A percentile compares a stretch with the other conserved stretches of the same genome.
phyloP scores from a whole-genome alignment of 2,329 filamentous ascomycete genomes.

The Ceratocystis smalleyi region DNA sequence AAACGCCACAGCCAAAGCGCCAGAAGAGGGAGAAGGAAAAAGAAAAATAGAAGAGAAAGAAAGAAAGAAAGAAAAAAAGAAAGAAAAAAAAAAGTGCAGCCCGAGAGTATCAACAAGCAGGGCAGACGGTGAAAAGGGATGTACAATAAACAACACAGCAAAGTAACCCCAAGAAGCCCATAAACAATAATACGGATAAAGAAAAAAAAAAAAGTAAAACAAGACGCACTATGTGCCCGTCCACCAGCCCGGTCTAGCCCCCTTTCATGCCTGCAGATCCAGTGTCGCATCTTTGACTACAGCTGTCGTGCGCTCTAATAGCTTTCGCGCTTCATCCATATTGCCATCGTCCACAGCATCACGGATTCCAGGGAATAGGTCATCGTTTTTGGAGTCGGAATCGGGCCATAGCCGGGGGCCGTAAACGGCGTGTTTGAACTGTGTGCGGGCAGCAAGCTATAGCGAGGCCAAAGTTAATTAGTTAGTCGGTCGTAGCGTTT shows the following conservation, averaged over 20 bases:
- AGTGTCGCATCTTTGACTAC: slow-evolving; percentile 48
- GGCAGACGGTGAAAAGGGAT: background rate
- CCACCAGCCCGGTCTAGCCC: background rate
- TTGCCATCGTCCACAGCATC: slow-evolving; percentile 61
- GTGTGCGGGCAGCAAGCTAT: slow-evolving; percentile 68
- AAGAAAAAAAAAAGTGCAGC: background rate
- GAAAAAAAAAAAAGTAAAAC: background rate
- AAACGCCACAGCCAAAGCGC: background rate
- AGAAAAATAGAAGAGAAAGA: background rate
- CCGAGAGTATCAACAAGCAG: background rate
- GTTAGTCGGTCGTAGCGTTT: slow-evolving; percentile 7
- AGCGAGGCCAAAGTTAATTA: slow-evolving; percentile 16
- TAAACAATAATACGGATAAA: background rate
- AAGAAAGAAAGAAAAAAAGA: background rate
- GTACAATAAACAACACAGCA: slow-evolving; percentile 5
- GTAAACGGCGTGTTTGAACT: slow-evolving; percentile 88
- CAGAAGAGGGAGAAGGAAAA: slow-evolving; percentile 2
- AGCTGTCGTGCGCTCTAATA: slow-evolving; percentile 55
- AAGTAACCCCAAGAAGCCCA: background rate
- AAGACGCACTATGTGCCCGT: background rate
- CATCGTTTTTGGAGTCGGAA: slow-evolving; percentile 35
- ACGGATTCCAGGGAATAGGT: slow-evolving; percentile 65
- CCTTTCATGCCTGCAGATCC: slow-evolving; percentile 20
- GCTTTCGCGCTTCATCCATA: slow-evolving; percentile 50
- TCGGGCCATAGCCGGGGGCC: slow-evolving; percentile 66